Percentiles rank a stretch among this genome's conserved stretches.
phyloP scores from a whole-genome alignment of 768 basidiomycete genomes.

The Phlebiopsis flavidoalba region DNA sequence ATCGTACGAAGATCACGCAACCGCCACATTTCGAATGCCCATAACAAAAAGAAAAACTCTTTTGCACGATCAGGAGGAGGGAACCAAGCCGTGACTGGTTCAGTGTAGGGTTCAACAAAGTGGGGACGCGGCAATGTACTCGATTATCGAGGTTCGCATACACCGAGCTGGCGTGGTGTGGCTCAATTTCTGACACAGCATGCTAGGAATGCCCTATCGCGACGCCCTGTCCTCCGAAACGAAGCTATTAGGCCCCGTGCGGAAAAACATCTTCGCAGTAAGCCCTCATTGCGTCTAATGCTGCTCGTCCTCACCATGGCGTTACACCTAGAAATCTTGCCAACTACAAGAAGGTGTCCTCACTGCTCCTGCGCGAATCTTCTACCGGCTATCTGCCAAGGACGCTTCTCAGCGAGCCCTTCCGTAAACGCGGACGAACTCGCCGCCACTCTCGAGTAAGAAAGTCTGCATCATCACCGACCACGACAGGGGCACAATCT shows the following conservation, averaged over 20 bases:
- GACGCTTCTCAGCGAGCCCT: constrained; percentile 16
- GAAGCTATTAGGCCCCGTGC: constrained; percentile 41
- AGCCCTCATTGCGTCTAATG: constrained; percentile 15
- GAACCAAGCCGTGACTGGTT: constrained; percentile 57
- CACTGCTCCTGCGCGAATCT: constrained; percentile 90
- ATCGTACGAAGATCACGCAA: constrained; percentile 96
- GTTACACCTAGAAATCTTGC: constrained; percentile 60
- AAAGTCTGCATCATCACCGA: constrained; percentile 82
- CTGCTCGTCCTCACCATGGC: constrained; percentile 3
- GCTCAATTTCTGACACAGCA: neutral
- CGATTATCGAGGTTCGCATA: constrained; percentile 79
- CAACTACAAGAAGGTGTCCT: constrained; percentile 80
- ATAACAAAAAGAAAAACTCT: constrained; percentile 25
- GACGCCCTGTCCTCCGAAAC: constrained; percentile 72
- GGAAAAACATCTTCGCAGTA: constrained; percentile 68
- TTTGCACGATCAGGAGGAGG: neutral
- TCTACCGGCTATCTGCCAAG: constrained; percentile 32
- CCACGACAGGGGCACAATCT: constrained; percentile 76
- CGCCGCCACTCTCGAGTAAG: constrained; percentile 27
- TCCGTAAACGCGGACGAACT: constrained; percentile 4
- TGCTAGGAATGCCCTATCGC: constrained; percentile 90
- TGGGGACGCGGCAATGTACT: constrained; percentile 68
- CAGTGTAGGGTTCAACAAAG: constrained; percentile 85
- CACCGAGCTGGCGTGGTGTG: neutral
- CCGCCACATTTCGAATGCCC: constrained; percentile 94